Conservation (phyloP, 371 early-diverging fungal genomes). For the Mortierella sp. region DNA sequence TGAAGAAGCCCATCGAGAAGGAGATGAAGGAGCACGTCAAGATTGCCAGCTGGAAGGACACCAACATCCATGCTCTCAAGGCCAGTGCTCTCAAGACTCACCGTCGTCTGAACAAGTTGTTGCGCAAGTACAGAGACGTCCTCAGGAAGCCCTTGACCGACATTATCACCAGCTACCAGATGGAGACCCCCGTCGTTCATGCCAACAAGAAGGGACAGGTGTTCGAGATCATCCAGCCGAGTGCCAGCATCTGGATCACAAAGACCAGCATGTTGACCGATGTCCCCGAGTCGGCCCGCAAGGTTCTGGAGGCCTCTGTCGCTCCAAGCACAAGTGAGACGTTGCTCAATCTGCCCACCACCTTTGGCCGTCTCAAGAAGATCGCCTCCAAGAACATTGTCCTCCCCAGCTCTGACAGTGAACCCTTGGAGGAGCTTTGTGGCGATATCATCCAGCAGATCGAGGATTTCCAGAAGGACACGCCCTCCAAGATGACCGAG, state of each 20-base stretch:
- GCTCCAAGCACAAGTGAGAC: slow-evolving; percentile 48
- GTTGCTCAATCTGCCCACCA: slow-evolving; percentile 46
- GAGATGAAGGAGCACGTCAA: slow-evolving; percentile 94
- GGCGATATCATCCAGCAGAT: slow-evolving; percentile 58
- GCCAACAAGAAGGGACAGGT: slow-evolving; percentile 48
- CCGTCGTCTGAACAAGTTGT: slow-evolving; percentile 88
- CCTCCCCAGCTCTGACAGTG: slow-evolving; percentile 35
- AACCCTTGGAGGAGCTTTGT: slow-evolving; percentile 51
- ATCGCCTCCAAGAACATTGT: slow-evolving; percentile 39
- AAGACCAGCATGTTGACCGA: slow-evolving; percentile 23
- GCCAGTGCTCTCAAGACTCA: slow-evolving; percentile 94
- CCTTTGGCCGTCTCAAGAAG: slow-evolving; percentile 49
- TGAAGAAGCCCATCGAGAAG: slow-evolving; percentile 84
- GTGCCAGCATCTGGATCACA: slow-evolving; percentile 48
- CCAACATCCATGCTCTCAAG: slow-evolving; percentile 93
- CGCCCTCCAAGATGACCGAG: slow-evolving; percentile 72
- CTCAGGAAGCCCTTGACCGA: slow-evolving; percentile 80
- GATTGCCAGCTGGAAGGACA: slow-evolving; percentile 97
- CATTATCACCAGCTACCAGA: slow-evolving; percentile 77
- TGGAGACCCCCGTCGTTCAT: slow-evolving; percentile 57
- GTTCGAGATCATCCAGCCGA: slow-evolving; percentile 43
- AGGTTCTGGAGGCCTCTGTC: slow-evolving; percentile 25
- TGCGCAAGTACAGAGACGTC: slow-evolving; percentile 87
- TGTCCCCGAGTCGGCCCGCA: slow-evolving; percentile 23
- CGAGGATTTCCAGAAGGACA: slow-evolving; percentile 66